phyloP scores from a whole-genome alignment of 352 stramenopile genomes.

The Phytophthora chlamydospora region DNA sequence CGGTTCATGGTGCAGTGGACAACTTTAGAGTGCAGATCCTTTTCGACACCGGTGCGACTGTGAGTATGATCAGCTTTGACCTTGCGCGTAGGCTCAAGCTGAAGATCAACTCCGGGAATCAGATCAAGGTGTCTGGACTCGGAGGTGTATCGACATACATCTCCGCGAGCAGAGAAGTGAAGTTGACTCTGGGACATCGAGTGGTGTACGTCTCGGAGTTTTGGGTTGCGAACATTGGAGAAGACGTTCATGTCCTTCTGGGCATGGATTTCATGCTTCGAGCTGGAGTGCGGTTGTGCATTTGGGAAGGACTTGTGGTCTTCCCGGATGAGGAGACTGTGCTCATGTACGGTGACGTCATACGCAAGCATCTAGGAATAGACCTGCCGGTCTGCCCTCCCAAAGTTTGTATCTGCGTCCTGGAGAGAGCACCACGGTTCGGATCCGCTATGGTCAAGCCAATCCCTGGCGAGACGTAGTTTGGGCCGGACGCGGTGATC shows the following conservation, averaged over 20 bases:
- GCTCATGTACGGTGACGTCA: too few species aligned
- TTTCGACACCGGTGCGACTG: conserved; percentile 9
- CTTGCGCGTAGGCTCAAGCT: conserved; percentile 26
- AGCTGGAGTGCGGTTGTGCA: conserved; percentile 18
- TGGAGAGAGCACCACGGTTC: background rate
- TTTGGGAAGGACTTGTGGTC: background rate
- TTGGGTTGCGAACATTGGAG: conserved; percentile 28
- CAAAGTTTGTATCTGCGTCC: background rate
- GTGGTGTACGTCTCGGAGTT: conserved; percentile 19
- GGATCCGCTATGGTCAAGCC: background rate
- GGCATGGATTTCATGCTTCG: conserved; percentile 37
- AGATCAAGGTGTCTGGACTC: conserved; percentile 1
- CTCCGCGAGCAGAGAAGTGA: background rate
- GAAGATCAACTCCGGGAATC: background rate
- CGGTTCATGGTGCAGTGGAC: conserved; percentile 14
- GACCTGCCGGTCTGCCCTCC: background rate
- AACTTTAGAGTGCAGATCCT: background rate
- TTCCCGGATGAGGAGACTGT: background rate
- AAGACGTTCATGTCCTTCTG: conserved; percentile 28
- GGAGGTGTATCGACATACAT: conserved; percentile 20
- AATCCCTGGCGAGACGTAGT: background rate
- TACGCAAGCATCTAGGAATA: background rate
- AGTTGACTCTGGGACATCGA: conserved; percentile 26
- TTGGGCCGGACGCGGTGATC: conserved; percentile 1
- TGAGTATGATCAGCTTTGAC: conserved; percentile 25